A percentile compares a stretch with the other conserved stretches of the same genome.
Conservation (phyloP, 2,329 filamentous ascomycete genomes). For the Sphaerostilbella broomeana region DNA sequence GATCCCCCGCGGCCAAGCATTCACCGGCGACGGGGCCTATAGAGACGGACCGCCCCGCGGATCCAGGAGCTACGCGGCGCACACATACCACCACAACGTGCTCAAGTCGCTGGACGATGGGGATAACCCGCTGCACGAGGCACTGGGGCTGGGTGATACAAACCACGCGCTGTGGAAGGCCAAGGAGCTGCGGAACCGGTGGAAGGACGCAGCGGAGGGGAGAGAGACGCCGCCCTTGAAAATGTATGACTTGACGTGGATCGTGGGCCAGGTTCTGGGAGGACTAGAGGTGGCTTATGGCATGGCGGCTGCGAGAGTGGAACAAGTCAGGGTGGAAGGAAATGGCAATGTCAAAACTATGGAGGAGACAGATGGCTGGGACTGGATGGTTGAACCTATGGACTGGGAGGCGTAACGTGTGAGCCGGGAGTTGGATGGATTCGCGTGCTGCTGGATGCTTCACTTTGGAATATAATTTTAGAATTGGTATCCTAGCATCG, state of each 20-base stretch:
- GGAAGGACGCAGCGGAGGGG: constrained; percentile 59
- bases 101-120: constrained; percentile 53
- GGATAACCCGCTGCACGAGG: constrained; percentile 47
- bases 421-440: background rate
- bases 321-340: constrained; percentile 32
- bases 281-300: constrained; percentile 54
- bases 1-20: constrained; percentile 31
- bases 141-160: constrained; percentile 50
- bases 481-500: too few relatives aligned
- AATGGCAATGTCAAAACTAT: constrained; percentile 8
- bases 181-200: constrained; percentile 64
- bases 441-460: background rate
- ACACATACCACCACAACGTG: constrained; percentile 65
- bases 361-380: constrained; percentile 26
- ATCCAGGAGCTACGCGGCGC: constrained; percentile 22
- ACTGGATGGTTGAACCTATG: constrained; percentile 36
- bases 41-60: constrained; percentile 1
- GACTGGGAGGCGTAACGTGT: constrained; percentile 27
- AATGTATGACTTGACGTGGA: constrained; percentile 55
- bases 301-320: constrained; percentile 42
- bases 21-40: too few relatives aligned
- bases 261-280: constrained; percentile 49
- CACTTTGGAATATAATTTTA: too few relatives aligned
- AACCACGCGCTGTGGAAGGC: constrained; percentile 54
- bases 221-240: constrained; percentile 38